These are phyloP conservation scores for Russula sp. DNA, from an alignment of 768 basidiomycete genomes.

Conservation along the genomic window DNA sequence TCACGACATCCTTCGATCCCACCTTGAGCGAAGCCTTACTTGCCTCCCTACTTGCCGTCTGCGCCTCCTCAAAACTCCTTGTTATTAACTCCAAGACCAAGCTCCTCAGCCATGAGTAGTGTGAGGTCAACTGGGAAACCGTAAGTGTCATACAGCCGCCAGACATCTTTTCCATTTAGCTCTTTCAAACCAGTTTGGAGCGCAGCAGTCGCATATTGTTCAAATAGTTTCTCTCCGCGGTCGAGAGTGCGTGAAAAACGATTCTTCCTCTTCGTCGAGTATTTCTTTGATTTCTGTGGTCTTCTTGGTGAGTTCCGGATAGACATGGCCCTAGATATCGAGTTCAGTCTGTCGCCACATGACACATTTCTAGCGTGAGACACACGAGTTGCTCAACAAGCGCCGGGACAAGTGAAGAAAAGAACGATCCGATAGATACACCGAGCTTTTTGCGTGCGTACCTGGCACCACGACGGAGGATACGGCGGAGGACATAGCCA, in stretches of 20 bases:
- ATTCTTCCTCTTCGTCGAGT: conserved; percentile 95
- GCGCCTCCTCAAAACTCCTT: conserved; percentile 86
- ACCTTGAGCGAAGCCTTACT: conserved; percentile 83
- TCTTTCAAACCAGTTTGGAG: conserved; percentile 57
- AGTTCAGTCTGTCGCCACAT: conserved; percentile 13
- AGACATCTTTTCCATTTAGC: conserved; percentile 89
- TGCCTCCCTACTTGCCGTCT: conserved; percentile 84
- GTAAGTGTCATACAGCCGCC: conserved; percentile 96
- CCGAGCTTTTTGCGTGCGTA: conserved; percentile 94
- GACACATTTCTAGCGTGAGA: conserved; percentile 13
- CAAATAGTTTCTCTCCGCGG: conserved; percentile 94
- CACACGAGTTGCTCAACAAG: conserved; percentile 85
- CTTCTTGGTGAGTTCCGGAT: conserved; percentile 89
- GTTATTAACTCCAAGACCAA: conserved; percentile 80
- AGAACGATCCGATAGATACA: conserved; percentile 90
- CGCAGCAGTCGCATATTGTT: conserved; percentile 74
- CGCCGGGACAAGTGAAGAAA: conserved; percentile 87
- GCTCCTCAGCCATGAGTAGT: conserved; percentile 94
- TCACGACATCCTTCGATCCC: conserved; percentile 63
- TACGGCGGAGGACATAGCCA: conserved; percentile 94
- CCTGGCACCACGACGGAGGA: conserved; percentile 89
- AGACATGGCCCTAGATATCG: conserved; percentile 63
- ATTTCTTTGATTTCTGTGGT: conserved; percentile 87
- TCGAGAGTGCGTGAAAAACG: conserved; percentile 96
- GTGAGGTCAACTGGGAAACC: conserved; percentile 98